Percentiles rank a stretch among this genome's conserved stretches.
phyloP scores from a whole-genome alignment of 441 rosid genomes.

The Sinapis alba region DNA sequence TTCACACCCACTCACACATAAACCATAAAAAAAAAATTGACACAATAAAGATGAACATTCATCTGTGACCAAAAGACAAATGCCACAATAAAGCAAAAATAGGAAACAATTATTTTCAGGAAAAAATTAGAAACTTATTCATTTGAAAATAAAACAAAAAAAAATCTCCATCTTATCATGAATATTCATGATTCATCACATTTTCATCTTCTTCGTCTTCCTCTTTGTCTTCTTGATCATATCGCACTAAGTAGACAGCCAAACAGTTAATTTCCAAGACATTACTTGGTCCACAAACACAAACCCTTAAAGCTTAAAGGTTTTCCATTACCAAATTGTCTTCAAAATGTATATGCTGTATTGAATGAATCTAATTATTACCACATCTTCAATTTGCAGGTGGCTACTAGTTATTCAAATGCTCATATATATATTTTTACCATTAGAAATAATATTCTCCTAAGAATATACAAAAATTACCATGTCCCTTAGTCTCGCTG shows the following conservation, averaged over 20 bases:
- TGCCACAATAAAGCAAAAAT: constrained; percentile 37
- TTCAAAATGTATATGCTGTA: constrained; percentile 24
- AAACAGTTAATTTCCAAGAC: constrained; percentile 50
- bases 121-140: constrained; percentile 18
- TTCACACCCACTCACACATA: constrained; percentile 33
- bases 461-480: neutral
- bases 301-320: constrained; percentile 35
- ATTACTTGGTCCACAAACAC: constrained; percentile 58
- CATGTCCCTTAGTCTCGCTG: neutral
- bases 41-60: constrained; percentile 26
- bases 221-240: constrained; percentile 42
- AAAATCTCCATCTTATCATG: constrained; percentile 32
- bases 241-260: constrained; percentile 69
- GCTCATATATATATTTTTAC: constrained; percentile 9
- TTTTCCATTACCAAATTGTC: constrained; percentile 39
- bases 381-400: constrained; percentile 22
- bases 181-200: constrained; percentile 30
- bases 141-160: neutral
- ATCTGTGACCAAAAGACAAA: constrained; percentile 32
- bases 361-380: constrained; percentile 43
- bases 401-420: constrained; percentile 11
- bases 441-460: neutral
- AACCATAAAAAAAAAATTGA: constrained; percentile 26
- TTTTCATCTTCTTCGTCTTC: constrained; percentile 32
- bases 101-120: constrained; percentile 28